phyloP scores from a whole-genome alignment of 345 rosid species.

The Rhodamnia rubescens region DNA sequence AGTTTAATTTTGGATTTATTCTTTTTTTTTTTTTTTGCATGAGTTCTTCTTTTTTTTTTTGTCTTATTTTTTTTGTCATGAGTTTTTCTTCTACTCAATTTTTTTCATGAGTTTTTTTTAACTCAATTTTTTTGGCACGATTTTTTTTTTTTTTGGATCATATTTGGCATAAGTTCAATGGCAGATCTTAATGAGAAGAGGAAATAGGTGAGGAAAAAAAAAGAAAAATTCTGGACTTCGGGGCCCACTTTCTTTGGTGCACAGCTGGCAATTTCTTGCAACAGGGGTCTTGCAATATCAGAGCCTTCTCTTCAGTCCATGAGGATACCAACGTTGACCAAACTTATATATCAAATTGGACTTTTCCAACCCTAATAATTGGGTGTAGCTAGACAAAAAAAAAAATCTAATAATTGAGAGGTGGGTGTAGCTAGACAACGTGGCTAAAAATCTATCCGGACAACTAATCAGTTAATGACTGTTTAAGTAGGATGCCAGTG shows the following conservation, averaged over 20 bases:
- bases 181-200: background rate
- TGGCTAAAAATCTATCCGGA: background rate
- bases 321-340: background rate
- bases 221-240: background rate
- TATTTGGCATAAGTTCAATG: background rate
- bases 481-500: background rate
- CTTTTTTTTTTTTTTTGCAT: background rate
- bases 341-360: background rate
- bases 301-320: background rate
- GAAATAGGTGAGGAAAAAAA: background rate
- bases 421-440: background rate
- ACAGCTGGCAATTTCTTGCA: background rate
- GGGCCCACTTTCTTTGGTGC: background rate
- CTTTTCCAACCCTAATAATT: background rate
- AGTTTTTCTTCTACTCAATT: no score
- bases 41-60: background rate
- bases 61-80: no score
- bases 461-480: no score
- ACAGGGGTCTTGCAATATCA: background rate
- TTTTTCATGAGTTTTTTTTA: no score
- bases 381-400: background rate
- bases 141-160: background rate
- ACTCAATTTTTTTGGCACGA: background rate
- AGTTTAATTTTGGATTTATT: background rate
- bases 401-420: background rate